phyloP scores from a whole-genome alignment of 768 basidiomycete species.

The Lactarius trivialis region DNA sequence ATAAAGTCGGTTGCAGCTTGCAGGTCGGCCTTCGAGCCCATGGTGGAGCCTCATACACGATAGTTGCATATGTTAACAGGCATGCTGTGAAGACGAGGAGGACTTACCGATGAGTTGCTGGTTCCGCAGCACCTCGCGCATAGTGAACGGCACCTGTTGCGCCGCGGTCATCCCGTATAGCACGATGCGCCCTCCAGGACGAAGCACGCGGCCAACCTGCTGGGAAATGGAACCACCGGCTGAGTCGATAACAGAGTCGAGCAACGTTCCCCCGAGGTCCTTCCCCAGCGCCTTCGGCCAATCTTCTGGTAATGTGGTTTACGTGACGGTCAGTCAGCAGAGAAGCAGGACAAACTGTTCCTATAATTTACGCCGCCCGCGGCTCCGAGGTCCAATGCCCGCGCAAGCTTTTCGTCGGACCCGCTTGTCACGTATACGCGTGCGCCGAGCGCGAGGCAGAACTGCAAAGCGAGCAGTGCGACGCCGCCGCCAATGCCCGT shows the following conservation, averaged over 20 bases:
- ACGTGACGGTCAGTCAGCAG: not conserved
- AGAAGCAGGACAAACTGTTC: constrained; percentile 38
- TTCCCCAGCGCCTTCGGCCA: constrained; percentile 33
- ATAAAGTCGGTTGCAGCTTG: constrained; percentile 66
- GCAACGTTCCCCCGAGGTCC: constrained; percentile 26
- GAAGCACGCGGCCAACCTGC: constrained; percentile 33
- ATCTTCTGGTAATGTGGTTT: constrained; percentile 23
- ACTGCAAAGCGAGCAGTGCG: constrained; percentile 66
- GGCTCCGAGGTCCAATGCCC: constrained; percentile 62
- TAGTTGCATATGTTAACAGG: not conserved
- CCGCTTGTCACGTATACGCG: constrained; percentile 81
- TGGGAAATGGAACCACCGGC: constrained; percentile 38
- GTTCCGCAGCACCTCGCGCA: constrained; percentile 72
- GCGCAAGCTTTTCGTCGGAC: constrained; percentile 57
- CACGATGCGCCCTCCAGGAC: constrained; percentile 33
- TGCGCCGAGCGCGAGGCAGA: constrained; percentile 68
- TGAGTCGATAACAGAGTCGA: constrained; percentile 42
- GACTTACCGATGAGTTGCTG: constrained; percentile 63
- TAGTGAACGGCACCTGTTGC: constrained; percentile 58
- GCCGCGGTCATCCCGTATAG: constrained; percentile 46
- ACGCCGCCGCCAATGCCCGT: constrained; percentile 84
- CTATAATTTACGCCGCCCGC: constrained; percentile 74
- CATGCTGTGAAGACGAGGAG: not conserved
- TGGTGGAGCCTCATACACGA: constrained; percentile 56
- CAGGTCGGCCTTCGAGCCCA: constrained; percentile 77